Evolutionary conservation across 2,329 filamentous ascomycete species (phyloP).

Genomic region (Lachnellula willkommii): DNA sequence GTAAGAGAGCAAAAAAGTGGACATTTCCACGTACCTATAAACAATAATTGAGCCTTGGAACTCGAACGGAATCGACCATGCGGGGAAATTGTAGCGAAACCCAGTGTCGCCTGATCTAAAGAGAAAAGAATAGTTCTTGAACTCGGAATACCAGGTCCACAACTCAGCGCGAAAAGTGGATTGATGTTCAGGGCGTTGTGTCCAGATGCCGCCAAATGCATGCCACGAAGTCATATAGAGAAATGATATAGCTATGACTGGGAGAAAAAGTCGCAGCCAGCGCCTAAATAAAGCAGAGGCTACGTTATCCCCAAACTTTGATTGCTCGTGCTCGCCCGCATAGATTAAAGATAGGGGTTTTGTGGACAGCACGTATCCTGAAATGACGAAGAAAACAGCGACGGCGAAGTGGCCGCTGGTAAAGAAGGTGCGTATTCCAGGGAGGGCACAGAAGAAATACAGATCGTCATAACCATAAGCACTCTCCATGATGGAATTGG

Average conservation of each 20-base stretch:
- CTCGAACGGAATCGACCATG: conserved; percentile 53
- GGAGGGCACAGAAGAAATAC: conserved; percentile 42
- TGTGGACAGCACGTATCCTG: conserved; percentile 42
- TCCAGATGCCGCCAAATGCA: conserved; percentile 6
- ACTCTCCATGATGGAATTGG: conserved; percentile 19
- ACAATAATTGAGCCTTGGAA: conserved; percentile 58
- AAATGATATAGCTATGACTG: conserved; percentile 38
- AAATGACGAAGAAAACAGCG: conserved; percentile 38
- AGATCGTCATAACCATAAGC: conserved; percentile 30
- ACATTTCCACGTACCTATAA: conserved; percentile 38
- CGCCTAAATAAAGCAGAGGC: neutral
- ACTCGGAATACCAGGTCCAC: conserved; percentile 35
- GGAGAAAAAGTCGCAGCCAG: neutral
- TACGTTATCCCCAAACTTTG: neutral
- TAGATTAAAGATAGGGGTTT: neutral
- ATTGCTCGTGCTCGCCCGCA: neutral
- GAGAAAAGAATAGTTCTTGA: conserved; percentile 64
- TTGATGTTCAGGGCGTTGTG: conserved; percentile 1
- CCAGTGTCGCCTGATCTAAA: conserved; percentile 53
- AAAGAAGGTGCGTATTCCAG: conserved; percentile 55
- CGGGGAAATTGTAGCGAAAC: conserved; percentile 54
- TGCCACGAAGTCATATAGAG: conserved; percentile 3
- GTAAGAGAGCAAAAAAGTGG: no score
- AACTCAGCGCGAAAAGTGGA: conserved; percentile 7
- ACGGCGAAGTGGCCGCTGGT: conserved; percentile 46